Conservation (phyloP, 1,284 basidiomycete species). For the Trametes versicolor region DNA sequence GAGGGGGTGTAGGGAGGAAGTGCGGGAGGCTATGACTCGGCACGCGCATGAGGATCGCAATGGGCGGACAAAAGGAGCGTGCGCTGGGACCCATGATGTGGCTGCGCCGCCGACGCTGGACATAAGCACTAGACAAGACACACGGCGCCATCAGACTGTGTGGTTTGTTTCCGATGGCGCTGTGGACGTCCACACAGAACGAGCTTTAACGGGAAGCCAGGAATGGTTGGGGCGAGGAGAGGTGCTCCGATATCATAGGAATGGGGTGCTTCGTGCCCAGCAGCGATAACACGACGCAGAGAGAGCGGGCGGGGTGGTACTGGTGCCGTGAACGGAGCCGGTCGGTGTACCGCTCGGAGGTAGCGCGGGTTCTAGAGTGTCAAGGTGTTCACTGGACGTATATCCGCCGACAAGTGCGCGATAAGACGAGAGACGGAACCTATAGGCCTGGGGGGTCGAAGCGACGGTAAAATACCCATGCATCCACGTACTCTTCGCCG, state of each 20-base stretch:
- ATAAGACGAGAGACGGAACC: conserved; percentile 7
- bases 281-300: conserved; percentile 1
- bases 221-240: conserved; percentile 2
- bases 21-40: conserved; percentile 7
- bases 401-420: neutral
- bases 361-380: neutral
- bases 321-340: neutral
- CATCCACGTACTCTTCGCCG: conserved; percentile 90
- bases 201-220: neutral
- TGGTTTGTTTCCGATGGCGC: conserved; percentile 14
- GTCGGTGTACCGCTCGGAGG: neutral
- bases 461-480: conserved; percentile 86
- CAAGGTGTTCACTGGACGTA: neutral
- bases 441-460: conserved; percentile 53
- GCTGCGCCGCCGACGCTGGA: neutral
- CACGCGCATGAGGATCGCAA: conserved; percentile 2
- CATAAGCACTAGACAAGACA: neutral
- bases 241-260: conserved; percentile 12
- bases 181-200: neutral
- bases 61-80: conserved; percentile 1
- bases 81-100: conserved; percentile 6
- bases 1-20: neutral
- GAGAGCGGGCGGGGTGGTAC: neutral
- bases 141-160: conserved; percentile 17
- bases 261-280: neutral